These are phyloP conservation scores for Metrosideros polymorpha DNA, from an alignment of 441 rosid species.

Conservation along the genomic window DNA sequence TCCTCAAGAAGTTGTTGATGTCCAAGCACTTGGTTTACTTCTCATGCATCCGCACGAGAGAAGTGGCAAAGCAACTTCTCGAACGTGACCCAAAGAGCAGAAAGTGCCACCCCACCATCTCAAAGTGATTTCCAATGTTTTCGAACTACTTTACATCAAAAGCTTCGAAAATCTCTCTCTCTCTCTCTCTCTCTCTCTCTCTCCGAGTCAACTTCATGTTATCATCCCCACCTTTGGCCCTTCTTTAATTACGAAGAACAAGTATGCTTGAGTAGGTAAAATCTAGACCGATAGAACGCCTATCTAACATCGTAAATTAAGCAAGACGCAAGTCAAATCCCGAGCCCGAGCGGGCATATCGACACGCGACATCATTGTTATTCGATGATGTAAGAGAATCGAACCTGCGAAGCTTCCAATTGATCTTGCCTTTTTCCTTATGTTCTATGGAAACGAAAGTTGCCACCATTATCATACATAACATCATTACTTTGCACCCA, in stretches of 20 bases:
- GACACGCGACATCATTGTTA: background rate
- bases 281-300: background rate
- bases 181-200: background rate
- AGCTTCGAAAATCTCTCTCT: background rate
- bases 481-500: background rate
- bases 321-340: background rate
- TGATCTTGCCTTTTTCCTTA: background rate
- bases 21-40: background rate
- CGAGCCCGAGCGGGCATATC: fast-evolving
- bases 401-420: background rate
- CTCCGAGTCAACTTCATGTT: background rate
- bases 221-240: background rate
- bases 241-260: background rate
- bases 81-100: background rate
- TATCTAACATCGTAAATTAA: background rate
- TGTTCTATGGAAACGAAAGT: background rate
- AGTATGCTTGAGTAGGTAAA: background rate
- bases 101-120: background rate
- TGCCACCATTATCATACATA: background rate
- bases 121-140: background rate
- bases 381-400: background rate
- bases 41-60: background rate
- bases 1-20: background rate
- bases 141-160: background rate
- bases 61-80: background rate